phyloP scores from a whole-genome alignment of 208 protist genomes.

The Acanthamoeba culbertsoni region DNA sequence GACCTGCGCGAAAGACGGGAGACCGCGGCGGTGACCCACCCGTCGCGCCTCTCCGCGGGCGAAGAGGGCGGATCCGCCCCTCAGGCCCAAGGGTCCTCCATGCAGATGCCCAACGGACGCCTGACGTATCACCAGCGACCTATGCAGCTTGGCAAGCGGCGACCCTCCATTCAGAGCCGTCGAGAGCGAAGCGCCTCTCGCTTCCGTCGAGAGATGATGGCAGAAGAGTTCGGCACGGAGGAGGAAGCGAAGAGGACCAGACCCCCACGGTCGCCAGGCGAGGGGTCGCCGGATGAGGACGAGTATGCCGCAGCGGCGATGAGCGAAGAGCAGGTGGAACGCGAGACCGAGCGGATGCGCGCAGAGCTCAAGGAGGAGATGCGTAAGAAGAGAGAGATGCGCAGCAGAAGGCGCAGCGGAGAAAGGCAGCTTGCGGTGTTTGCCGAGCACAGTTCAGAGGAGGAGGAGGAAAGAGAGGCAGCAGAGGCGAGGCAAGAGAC shows the following conservation, averaged over 20 bases:
- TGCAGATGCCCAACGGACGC: not conserved
- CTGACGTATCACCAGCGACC: constrained; percentile 19
- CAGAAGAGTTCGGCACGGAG: not conserved
- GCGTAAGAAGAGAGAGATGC: not conserved
- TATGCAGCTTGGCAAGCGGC: not conserved
- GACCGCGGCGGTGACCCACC: not conserved
- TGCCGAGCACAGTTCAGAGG: not conserved
- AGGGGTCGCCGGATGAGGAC: not conserved
- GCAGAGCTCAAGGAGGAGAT: not conserved
- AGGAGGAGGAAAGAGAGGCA: too few relatives aligned
- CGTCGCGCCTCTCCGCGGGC: not conserved
- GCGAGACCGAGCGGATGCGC: not conserved
- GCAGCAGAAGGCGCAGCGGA: not conserved
- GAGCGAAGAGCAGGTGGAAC: not conserved
- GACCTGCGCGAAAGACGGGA: not conserved
- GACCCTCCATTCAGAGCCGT: not conserved
- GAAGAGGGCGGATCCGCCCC: too few relatives aligned
- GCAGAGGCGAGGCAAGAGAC: not conserved
- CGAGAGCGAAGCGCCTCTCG: not conserved
- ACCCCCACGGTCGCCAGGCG: not conserved
- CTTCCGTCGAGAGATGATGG: not conserved
- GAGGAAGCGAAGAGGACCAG: not conserved
- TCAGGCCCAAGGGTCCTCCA: not conserved
- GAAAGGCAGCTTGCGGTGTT: not conserved
- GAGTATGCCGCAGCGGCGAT: not conserved